phyloP scores from a whole-genome alignment of 306 rosid species.

The Mimosa pudica region DNA sequence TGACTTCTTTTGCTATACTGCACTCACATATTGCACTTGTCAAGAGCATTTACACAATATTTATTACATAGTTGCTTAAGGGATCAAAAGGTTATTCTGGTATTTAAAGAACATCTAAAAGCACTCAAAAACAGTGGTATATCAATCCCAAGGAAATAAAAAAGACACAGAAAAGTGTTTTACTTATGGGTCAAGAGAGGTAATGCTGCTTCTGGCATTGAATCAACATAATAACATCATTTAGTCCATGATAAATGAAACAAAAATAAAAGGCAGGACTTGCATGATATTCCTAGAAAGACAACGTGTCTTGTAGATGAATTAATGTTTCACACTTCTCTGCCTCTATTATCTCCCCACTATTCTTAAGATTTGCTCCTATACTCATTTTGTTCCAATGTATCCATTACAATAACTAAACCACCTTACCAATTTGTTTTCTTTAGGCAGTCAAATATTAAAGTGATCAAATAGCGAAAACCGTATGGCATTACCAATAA shows the following conservation, averaged over 20 bases:
- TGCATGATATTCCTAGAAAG: no score
- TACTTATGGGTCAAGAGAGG: no score
- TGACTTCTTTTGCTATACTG: constrained; percentile 73
- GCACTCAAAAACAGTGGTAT: neutral
- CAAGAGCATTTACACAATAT: neutral
- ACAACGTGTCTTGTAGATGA: no score
- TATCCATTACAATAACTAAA: neutral
- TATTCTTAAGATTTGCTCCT: neutral
- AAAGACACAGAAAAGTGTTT: no score
- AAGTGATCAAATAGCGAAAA: neutral
- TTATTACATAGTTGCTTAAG: neutral
- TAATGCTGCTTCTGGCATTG: no score
- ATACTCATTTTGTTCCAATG: neutral
- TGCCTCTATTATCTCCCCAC: neutral
- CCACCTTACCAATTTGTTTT: neutral
- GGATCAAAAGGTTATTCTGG: neutral
- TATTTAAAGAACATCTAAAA: neutral
- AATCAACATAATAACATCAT: no score
- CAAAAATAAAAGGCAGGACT: no score
- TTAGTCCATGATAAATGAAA: no score
- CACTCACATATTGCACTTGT: constrained; percentile 23
- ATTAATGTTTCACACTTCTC: no score
- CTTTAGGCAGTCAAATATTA: neutral
- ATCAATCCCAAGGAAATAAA: no score
- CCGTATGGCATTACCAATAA: neutral